Evolutionary conservation across 73 alveolate species (phyloP).

Genomic region (Symbiodinium pilosum): DNA sequence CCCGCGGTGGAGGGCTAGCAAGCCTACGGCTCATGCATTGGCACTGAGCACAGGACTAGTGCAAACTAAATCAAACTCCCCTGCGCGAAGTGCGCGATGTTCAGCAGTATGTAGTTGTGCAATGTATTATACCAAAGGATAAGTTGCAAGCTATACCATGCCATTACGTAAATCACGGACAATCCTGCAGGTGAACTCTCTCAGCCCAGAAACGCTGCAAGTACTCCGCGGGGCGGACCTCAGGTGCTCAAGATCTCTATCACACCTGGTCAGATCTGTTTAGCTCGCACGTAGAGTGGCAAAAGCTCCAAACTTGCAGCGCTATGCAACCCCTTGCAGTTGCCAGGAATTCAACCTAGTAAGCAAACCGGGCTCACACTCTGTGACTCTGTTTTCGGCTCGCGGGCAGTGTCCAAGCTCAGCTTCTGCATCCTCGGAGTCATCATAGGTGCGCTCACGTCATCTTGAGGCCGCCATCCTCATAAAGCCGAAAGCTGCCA

Average conservation of each 20-base stretch:
- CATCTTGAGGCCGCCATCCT: background rate
- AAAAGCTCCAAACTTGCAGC: background rate
- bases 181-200: background rate
- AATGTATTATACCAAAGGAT: too few species aligned
- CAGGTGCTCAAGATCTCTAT: background rate
- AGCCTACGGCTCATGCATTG: background rate
- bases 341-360: background rate
- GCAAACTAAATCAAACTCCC: background rate
- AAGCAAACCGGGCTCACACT: background rate
- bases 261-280: too few species aligned
- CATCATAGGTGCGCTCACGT: background rate
- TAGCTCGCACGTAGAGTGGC: too few species aligned
- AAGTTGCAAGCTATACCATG: background rate
- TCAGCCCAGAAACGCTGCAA: conserved; percentile 33
- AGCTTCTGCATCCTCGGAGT: background rate
- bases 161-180: background rate
- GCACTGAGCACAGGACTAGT: background rate
- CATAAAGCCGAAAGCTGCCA: background rate
- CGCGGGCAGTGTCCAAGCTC: background rate
- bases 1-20: conserved; percentile 38
- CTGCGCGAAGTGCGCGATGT: background rate
- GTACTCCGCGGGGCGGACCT: conserved; percentile 52
- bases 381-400: background rate
- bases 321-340: background rate
- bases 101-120: too few species aligned